Percentiles rank a stretch among this genome's conserved stretches.
phyloP scores from a whole-genome alignment of 257 asterid species.

The Avicennia marina region DNA sequence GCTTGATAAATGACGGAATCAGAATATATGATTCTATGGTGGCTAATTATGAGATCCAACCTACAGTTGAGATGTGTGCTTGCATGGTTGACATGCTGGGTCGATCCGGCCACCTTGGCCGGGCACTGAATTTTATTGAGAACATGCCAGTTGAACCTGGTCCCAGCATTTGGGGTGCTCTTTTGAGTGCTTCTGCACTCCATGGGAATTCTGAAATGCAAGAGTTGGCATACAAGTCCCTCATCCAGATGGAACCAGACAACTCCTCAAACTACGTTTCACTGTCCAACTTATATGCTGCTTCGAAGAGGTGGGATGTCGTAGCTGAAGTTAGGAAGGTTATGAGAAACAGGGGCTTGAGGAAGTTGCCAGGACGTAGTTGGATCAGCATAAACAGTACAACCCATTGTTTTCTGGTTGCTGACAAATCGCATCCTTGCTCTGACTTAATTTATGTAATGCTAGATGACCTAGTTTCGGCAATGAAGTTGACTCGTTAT shows the following conservation, averaged over 20 bases:
- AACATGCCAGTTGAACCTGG: constrained; percentile 47
- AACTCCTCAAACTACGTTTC: constrained; percentile 62
- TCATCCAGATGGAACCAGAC: constrained; percentile 49
- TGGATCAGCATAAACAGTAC: constrained; percentile 52
- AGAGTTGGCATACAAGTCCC: constrained; percentile 48
- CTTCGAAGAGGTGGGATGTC: constrained; percentile 58
- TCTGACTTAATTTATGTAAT: constrained; percentile 34
- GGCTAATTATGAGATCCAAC: constrained; percentile 26
- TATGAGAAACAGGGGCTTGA: constrained; percentile 56
- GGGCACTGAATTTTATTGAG: constrained; percentile 45
- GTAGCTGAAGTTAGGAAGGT: constrained; percentile 51
- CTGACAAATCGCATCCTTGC: constrained; percentile 50
- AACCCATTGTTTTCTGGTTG: constrained; percentile 51
- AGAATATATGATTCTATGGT: constrained; percentile 36
- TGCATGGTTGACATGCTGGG: constrained; percentile 68
- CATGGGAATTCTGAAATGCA: constrained; percentile 49
- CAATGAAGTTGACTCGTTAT: constrained; percentile 39
- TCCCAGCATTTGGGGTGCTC: constrained; percentile 69
- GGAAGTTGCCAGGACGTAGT: constrained; percentile 58
- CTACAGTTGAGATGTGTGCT: constrained; percentile 57
- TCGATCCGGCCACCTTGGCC: constrained; percentile 44
- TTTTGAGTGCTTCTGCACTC: constrained; percentile 41
- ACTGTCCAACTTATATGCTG: constrained; percentile 53
- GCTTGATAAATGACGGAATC: constrained; percentile 47
- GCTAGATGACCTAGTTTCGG: constrained; percentile 42